These are phyloP conservation scores for Rhododendron williamsianum DNA, from an alignment of 148 eudicot genomes.

Conservation along the genomic window DNA sequence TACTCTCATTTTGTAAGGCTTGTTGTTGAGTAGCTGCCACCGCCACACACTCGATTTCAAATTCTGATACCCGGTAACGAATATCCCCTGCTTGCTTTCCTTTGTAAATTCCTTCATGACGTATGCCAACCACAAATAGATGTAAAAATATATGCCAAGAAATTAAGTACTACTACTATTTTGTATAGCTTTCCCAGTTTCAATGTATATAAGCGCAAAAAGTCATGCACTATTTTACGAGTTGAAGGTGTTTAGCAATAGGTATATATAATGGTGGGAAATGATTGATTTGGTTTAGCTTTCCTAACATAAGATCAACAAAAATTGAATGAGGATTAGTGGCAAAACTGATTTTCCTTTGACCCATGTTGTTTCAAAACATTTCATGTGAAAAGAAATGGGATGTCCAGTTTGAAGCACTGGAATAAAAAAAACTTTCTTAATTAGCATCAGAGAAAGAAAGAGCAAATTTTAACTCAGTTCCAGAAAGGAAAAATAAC, in stretches of 20 bases:
- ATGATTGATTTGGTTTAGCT: neutral
- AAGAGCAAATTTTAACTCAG: neutral
- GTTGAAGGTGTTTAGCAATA: neutral
- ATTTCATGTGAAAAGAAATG: conserved; percentile 15
- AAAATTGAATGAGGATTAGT: neutral
- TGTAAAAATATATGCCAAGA: neutral
- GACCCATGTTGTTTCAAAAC: neutral
- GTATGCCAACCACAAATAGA: neutral
- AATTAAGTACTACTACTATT: neutral
- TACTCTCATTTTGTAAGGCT: conserved; percentile 55
- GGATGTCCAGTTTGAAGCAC: neutral
- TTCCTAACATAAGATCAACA: neutral
- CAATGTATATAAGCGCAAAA: neutral
- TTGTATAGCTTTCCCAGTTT: neutral
- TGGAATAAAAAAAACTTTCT: neutral
- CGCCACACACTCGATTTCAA: conserved; percentile 12
- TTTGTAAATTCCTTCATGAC: conserved; percentile 14
- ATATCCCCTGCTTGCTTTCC: neutral
- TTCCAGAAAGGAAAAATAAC: neutral
- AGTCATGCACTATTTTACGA: neutral
- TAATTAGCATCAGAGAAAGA: neutral
- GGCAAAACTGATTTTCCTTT: neutral
- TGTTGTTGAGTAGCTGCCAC: conserved; percentile 23
- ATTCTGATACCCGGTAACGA: neutral
- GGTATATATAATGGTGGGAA: neutral